Conservation (phyloP, 768 basidiomycete species). For the Pleurotus citrinopileatus region DNA sequence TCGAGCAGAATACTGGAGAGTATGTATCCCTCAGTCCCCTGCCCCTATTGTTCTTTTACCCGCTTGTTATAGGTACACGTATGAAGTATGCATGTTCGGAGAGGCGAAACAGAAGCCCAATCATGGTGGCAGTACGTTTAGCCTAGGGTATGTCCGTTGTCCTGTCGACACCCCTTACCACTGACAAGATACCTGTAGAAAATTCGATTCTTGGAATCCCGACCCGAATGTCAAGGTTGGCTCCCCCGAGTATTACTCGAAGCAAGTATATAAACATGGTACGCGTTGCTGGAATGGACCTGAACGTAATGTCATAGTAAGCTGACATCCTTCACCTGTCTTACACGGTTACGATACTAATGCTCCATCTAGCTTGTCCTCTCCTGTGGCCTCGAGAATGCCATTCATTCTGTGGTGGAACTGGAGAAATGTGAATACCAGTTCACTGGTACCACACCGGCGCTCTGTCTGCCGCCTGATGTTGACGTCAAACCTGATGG, state of each 20-base stretch:
- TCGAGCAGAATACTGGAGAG: slow-evolving; percentile 87
- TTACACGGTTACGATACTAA: not conserved
- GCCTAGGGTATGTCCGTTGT: slow-evolving; percentile 66
- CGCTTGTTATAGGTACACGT: slow-evolving; percentile 74
- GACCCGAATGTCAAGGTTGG: slow-evolving; percentile 55
- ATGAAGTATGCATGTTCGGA: slow-evolving; percentile 90
- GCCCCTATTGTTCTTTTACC: not conserved
- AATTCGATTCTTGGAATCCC: slow-evolving; percentile 80
- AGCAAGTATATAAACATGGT: slow-evolving; percentile 81
- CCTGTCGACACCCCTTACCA: not conserved
- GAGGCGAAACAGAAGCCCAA: slow-evolving; percentile 87
- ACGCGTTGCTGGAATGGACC: slow-evolving; percentile 98
- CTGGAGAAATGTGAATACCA: slow-evolving; percentile 97
- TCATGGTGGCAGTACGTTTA: slow-evolving; percentile 68
- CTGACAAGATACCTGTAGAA: slow-evolving; percentile 37
- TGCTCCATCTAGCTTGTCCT: slow-evolving; percentile 59
- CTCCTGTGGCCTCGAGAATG: slow-evolving; percentile 84
- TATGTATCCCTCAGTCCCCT: slow-evolving; percentile 38
- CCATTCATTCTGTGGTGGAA: slow-evolving; percentile 73
- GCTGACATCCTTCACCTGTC: slow-evolving; percentile 17
- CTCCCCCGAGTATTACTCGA: slow-evolving; percentile 71
- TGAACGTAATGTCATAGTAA: slow-evolving; percentile 75
- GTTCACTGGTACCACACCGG: slow-evolving; percentile 81
- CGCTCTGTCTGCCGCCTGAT: slow-evolving; percentile 66
- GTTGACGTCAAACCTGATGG: slow-evolving; percentile 30